Base-by-base conservation (phyloP, 176 grass and related monocot genomes). In the Themeda triandra region DNA sequence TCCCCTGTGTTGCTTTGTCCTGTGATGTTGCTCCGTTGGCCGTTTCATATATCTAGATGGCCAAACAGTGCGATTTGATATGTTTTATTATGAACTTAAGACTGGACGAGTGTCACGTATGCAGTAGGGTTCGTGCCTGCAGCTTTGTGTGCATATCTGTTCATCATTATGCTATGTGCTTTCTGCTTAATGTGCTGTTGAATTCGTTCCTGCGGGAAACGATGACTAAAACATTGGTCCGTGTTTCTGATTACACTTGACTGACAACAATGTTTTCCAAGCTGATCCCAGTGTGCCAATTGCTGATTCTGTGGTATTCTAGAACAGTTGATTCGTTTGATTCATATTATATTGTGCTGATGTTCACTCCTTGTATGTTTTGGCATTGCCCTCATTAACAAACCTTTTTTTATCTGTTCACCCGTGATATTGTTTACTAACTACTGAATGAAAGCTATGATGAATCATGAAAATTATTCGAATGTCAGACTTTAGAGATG, bases 401-500 rank as follows among this genome's bases (percentile, higher is more conserved):
- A 41, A 4, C 10, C 9, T 19, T 15, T 19, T 15, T 3, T 39
- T 18, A 18, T 6, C 32, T 35, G 9, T 27, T 71, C 17, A 18
- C 2, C 10, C 10, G 6, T 8, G 2, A 2, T 46, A 17, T 6
- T 68, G 10, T 76, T 49, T 6, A 5, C 1, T 0, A 1, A 0
- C 3, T 32, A 30, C 3, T 8, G 29, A 63, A 5, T 58, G 58
- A 27, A 8, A 8, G 81, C 81, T 60, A 45, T 62, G 76, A 68
- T 7, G 87, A 69, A 68, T 80, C 10, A 75, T 76, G 76, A 85
- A n/a, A 59, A 63, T 53, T 60, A 60, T 78, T 71, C 66, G 65
- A 79, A 90, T 86, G 73, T 79, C 73, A 90, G 84, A 90, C 84
- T 86, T 83, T 36, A 66, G 84, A 90, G 88, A 74, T 79, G 88